A percentile compares a stretch with the other conserved stretches of the same genome.
Evolutionary conservation across 768 basidiomycete genomes (phyloP).

Genomic region (Pulveroboletus frians): DNA sequence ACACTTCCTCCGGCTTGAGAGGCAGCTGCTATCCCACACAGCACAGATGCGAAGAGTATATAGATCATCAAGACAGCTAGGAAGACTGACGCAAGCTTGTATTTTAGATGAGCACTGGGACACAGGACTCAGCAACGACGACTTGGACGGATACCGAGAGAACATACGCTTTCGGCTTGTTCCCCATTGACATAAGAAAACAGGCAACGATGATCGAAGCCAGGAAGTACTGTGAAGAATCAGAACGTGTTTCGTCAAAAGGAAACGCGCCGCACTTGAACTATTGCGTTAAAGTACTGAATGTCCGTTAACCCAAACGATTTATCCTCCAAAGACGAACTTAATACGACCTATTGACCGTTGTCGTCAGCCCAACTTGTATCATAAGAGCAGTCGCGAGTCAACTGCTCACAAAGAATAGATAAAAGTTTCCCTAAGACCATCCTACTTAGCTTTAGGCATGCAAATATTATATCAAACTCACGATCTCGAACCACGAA

Average conservation of each 20-base stretch:
- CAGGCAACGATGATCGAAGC: conserved; percentile 80
- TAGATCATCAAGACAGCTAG: conserved; percentile 79
- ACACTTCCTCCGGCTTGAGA: conserved; percentile 57
- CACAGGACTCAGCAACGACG: conserved; percentile 3
- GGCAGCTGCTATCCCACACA: conserved; percentile 72
- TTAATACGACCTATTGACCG: conserved; percentile 65
- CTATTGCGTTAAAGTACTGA: conserved; percentile 65
- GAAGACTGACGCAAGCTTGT: conserved; percentile 68
- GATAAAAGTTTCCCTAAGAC: conserved; percentile 83
- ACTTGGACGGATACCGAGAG: not conserved
- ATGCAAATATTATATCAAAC: conserved; percentile 23
- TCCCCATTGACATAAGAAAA: conserved; percentile 95
- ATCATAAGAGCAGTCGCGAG: not conserved
- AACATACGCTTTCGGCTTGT: conserved; percentile 75
- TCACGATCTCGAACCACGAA: conserved; percentile 88
- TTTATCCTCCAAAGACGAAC: conserved; percentile 77
- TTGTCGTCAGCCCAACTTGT: conserved; percentile 1
- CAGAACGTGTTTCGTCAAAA: not conserved
- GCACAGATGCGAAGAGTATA: conserved; percentile 75
- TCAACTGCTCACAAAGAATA: conserved; percentile 73
- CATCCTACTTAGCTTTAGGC: not conserved
- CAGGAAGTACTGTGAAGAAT: conserved; percentile 61
- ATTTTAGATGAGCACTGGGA: conserved; percentile 48
- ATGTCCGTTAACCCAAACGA: conserved; percentile 62
- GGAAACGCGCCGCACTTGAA: conserved; percentile 48